A percentile compares a stretch with the other conserved stretches of the same genome.
Evolutionary conservation across 257 asterid species (phyloP).

Genomic region (Capsicum pubescens): DNA sequence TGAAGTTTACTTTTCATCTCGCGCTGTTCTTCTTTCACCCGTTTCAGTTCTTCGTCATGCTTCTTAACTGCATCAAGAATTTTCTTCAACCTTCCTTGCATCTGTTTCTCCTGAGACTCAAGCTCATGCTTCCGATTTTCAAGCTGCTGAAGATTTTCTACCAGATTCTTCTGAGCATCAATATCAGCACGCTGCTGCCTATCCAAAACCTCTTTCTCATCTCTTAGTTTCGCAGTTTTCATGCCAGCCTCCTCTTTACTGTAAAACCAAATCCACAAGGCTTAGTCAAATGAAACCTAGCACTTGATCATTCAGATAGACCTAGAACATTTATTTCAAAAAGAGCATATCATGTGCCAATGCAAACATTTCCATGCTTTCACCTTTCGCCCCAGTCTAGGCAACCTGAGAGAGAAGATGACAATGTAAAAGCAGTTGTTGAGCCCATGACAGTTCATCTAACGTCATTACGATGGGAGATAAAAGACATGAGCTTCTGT

Average conservation of each 20-base stretch:
- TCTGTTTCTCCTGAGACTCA: constrained; percentile 86
- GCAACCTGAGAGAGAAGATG: background rate
- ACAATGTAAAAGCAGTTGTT: background rate
- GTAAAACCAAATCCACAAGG: constrained; percentile 39
- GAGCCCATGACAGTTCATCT: background rate
- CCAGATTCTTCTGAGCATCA: constrained; percentile 87
- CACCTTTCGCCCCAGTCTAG: background rate
- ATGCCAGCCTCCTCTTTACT: constrained; percentile 99
- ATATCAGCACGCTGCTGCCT: constrained; percentile 92
- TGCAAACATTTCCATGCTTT: constrained; percentile 8
- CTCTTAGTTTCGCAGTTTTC: constrained; percentile 91
- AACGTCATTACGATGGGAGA: background rate
- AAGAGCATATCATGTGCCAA: constrained; percentile 6
- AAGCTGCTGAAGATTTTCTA: constrained; percentile 92
- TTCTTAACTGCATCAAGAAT: constrained; percentile 75
- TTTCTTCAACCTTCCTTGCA: constrained; percentile 77
- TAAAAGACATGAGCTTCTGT: background rate
- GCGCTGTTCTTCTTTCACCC: constrained; percentile 75
- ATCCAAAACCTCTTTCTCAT: constrained; percentile 93
- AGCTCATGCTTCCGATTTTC: constrained; percentile 84
- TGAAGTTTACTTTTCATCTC: constrained; percentile 82
- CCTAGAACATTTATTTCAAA: background rate
- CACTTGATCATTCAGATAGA: background rate
- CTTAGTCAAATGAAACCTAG: constrained; percentile 5
- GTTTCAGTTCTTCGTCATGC: constrained; percentile 74